A percentile compares a stretch with the other conserved stretches of the same genome.
phyloP scores from a whole-genome alignment of 495 filamentous ascomycete genomes.

The Umbilicaria muhlenbergii region DNA sequence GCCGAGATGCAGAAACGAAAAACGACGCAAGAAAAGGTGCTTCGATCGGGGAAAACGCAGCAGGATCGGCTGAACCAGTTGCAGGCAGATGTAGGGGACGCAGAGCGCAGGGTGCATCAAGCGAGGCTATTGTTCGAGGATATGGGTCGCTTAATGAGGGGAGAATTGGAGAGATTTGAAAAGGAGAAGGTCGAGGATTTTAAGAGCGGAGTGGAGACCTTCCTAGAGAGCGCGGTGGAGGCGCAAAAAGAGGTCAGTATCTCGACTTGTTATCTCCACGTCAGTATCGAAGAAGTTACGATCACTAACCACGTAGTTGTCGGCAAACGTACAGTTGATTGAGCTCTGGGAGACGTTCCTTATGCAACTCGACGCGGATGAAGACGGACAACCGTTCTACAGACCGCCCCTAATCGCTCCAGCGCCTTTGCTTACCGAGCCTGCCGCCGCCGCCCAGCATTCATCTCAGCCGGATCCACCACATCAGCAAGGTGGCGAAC shows the following conservation, averaged over 20 bases:
- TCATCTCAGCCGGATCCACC: constrained; percentile 10
- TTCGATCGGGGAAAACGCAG: constrained; percentile 84
- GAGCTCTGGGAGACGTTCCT: constrained; percentile 98
- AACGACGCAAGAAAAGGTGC: constrained; percentile 73
- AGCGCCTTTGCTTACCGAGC: constrained; percentile 7
- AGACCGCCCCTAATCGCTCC: constrained; percentile 34
- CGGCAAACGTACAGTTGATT: constrained; percentile 50
- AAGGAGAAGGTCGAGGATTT: constrained; percentile 98
- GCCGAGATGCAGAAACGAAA: constrained; percentile 77
- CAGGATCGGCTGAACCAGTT: constrained; percentile 88
- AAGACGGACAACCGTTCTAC: constrained; percentile 70
- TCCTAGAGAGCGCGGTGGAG: constrained; percentile 88
- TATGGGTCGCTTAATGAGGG: constrained; percentile 86
- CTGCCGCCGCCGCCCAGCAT: constrained; percentile 6
- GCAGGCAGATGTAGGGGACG: constrained; percentile 80
- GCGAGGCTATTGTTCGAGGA: constrained; percentile 85
- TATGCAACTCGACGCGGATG: constrained; percentile 83
- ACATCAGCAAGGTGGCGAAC: constrained; percentile 7
- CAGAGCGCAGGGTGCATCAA: constrained; percentile 86
- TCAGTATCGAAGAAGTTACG: neutral
- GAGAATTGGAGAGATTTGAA: constrained; percentile 87
- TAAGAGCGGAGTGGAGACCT: constrained; percentile 95
- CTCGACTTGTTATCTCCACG: neutral
- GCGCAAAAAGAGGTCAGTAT: constrained; percentile 87
- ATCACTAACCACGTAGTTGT: neutral